Evolutionary conservation across 352 stramenopile genomes (phyloP), one percentile per base, ranked within the genome.

Genomic region (Aphanomyces invadans): DNA sequence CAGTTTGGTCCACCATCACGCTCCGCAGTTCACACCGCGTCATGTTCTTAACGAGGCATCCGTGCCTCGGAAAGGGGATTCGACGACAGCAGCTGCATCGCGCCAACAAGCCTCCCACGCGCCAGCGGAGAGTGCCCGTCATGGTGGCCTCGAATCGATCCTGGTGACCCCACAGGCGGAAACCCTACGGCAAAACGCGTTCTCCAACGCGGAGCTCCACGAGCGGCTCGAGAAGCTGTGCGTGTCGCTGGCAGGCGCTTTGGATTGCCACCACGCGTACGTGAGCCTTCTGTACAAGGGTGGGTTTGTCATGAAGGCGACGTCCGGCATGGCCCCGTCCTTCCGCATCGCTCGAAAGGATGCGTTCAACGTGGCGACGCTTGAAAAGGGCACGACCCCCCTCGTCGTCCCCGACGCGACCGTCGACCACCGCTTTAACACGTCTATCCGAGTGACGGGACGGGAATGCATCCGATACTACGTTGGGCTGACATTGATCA

Each of bases 151-250:
- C 10, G 46, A 54, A 0, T 23, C 1, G 7, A 54, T 66, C 9
- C 15, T 36, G 7, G 3, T 11, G 0, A 57, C 59, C 12, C 19
- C 4, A n/a, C 28, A 55, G 17, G 59, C 59, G 17, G 59, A 66
- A 38, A n/a, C 19, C 29, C 38, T 66, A 2, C 59, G 59, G 28
- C 59, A 66, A 55, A 53, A 66, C 46, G 32, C 44, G 12, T 57
- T 66, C 23, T 62, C 44, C 2, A 28, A 66, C 46, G 15, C 45
- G 29, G 59, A 32, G 2, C 21, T 66, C 25, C 28, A 57, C 19
- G 7, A 33, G 17, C 12, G 12, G 10, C 46, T 66, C 21, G 59
- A 66, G 17, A 3, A 15, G 23, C 12, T 66, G 12, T 66, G 59
- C 46, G 59, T 57, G 7, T 36, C 59, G 46, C 59, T 66, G 4